Base-by-base conservation (phyloP, 805 yeast species). In the Cyberlindnera nakhonratchasimensis region DNA sequence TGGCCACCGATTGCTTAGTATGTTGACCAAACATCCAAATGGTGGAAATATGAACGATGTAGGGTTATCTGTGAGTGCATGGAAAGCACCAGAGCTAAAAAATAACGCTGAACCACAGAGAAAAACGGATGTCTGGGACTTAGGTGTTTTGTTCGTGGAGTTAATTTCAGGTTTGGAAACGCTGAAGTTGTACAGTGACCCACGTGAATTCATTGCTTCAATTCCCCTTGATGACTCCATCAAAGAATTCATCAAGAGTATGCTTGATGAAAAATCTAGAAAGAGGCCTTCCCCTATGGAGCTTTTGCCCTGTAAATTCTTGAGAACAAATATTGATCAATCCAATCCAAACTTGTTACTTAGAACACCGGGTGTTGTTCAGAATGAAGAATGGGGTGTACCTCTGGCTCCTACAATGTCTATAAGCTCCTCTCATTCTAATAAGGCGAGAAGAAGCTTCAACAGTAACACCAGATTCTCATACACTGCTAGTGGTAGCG, bases 61-160 rank as follows among this genome's bases (percentile, higher is more conserved):
- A 3, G 58, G 56, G 3, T 29, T 55, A 3, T 50, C 55, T 2
- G 36, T 25, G 10, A 55, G 52, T 9, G 50, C 55, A 0, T 90
- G 97, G 96, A 65, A 62, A 11, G 95, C 97, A 0, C 97, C 98
- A 0, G 97, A 90, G 59, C 50, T 81, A 7, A 35, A 51, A 10
- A 59, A 55, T 13, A 64, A 58, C 37, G 54, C 62, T 26, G 76
- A 72, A 43, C 82, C 85, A 12, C 82, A 82, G 43, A 69, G 89
- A 28, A 86, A 88, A 60, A 81, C 96, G 0, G 99, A 93, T 66
- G 83, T 93, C 9, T 93, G 98, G 98, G 86, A 86, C 56, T 64
- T 89, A 29, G 99, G 97, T 7, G 86, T 86, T 0, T 61, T 85
- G 6, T 82, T 91, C 51, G 71, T 80, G 14, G 79, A 84, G 48